A percentile compares a stretch with the other conserved stretches of the same genome.
Evolutionary conservation across 306 rosid species (phyloP).

Genomic region (Lablab purpureus): DNA sequence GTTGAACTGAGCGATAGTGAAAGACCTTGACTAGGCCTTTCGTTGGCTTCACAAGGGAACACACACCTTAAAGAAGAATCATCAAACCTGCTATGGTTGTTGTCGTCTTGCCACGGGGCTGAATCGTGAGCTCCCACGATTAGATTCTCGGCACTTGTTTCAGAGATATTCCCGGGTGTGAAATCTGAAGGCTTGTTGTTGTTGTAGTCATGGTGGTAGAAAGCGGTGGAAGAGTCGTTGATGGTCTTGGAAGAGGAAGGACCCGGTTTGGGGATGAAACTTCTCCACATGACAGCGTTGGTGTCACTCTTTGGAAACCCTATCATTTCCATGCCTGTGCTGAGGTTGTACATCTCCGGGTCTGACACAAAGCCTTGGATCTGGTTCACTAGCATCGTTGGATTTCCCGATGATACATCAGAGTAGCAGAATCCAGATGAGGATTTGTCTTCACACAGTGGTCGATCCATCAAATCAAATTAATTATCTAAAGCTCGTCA

Average conservation of each 20-base stretch:
- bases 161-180: slow-evolving; percentile 55
- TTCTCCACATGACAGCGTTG: slow-evolving; percentile 53
- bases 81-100: slow-evolving; percentile 53
- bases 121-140: slow-evolving; percentile 51
- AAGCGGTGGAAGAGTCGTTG: slow-evolving; percentile 43
- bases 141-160: slow-evolving; percentile 58
- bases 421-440: slow-evolving; percentile 66
- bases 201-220: slow-evolving; percentile 50
- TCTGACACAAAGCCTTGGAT: slow-evolving; percentile 71
- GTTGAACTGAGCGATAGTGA: slow-evolving; percentile 82
- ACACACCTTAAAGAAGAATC: slow-evolving; percentile 83
- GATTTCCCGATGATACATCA: slow-evolving; percentile 58
- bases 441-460: slow-evolving; percentile 61
- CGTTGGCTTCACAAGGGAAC: slow-evolving; percentile 79
- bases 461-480: slow-evolving; percentile 57
- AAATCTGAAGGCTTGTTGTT: slow-evolving; percentile 49
- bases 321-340: slow-evolving; percentile 78
- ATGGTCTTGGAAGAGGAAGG: slow-evolving; percentile 63
- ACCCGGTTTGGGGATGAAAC: slow-evolving; percentile 46
- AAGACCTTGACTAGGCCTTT: slow-evolving; percentile 89
- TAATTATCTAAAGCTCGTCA: not conserved
- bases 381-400: slow-evolving; percentile 61
- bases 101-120: slow-evolving; percentile 57
- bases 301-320: slow-evolving; percentile 66
- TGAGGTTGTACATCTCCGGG: slow-evolving; percentile 77